Base-by-base conservation (phyloP, 148 eudicot species). In the Rhododendron molle region DNA sequence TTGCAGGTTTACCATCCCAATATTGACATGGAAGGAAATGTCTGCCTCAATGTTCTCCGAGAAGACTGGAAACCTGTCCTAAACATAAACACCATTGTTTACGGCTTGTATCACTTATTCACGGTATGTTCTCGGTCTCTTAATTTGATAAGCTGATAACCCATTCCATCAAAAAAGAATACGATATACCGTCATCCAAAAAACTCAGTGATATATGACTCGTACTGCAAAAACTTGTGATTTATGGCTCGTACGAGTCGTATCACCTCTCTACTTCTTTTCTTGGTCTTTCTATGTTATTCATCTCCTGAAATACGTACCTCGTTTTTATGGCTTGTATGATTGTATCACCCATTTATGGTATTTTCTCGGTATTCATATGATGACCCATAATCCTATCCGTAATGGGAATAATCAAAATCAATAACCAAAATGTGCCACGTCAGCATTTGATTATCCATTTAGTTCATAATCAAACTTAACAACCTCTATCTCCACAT, bases 31-130 rank as follows among this genome's bases (percentile, higher is more conserved):
- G 98, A 95, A 85, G 98, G 98, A 83, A 95, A 94, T 84, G 96
- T 95, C 4, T 94, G 98, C 89, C 94, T 95, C 23, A 95, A 95
- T 93, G 94, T 95, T 86, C 90, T 95, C 72, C 91, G 98, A 85
- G 98, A 95, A 88, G 98, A 94, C 90, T 94, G 97, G 98, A 95
- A 96, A 81, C 96, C 98, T 80, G 98, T 94, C 86, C 90, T 94
- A 81, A 96, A 90, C 86, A 89, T 96, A 78, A 96, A 94, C 90
- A 96, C 98, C 13, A 72, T 96, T 73, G 92, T 96, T 14, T 96
- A 94, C 71, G 98, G 98, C 69, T 86, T 96, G 73, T 94, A 46
- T 86, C 96, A 94, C 87, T 94, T 96, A 40, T 96, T 93, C 92
- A 94, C 98, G 89, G 96, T 94, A 94, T 28, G 28, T 23, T 23